These are phyloP conservation scores for Calonectria pseudoturangicola DNA, from an alignment of 2,329 filamentous ascomycete species.

Conservation along the genomic window DNA sequence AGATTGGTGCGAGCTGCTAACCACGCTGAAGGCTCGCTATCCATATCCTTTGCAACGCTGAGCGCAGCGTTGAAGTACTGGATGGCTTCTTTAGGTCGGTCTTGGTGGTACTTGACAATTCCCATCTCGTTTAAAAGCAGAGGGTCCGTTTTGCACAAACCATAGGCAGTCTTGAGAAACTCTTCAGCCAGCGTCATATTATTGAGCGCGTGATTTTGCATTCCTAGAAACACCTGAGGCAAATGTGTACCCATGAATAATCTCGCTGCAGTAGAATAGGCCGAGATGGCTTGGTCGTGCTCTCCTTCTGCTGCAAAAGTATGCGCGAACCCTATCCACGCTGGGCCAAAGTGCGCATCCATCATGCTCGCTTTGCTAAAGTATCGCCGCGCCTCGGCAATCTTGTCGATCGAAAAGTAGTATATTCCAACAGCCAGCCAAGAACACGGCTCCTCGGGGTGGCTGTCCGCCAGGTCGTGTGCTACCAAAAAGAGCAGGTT, in stretches of 20 bases:
- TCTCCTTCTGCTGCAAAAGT: slow-evolving; percentile 98
- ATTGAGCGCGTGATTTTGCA: slow-evolving; percentile 98
- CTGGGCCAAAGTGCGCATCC: slow-evolving; percentile 96
- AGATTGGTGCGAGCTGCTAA: slow-evolving; percentile 90
- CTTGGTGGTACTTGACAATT: slow-evolving; percentile 95
- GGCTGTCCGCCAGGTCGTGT: slow-evolving; percentile 93
- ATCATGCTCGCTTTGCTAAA: slow-evolving; percentile 99
- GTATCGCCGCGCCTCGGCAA: slow-evolving; percentile 94
- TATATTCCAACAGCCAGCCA: slow-evolving; percentile 97
- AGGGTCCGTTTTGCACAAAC: slow-evolving; percentile 88
- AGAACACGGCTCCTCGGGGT: slow-evolving; percentile 91
- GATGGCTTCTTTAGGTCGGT: slow-evolving; percentile 83
- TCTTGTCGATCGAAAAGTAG: slow-evolving; percentile 91
- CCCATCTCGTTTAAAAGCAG: slow-evolving; percentile 96
- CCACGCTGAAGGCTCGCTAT: slow-evolving; percentile 88
- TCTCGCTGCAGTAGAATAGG: slow-evolving; percentile 95
- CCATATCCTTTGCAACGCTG: slow-evolving; percentile 84
- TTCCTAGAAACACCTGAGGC: slow-evolving; percentile 95
- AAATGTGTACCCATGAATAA: slow-evolving; percentile 98
- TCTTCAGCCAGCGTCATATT: slow-evolving; percentile 96
- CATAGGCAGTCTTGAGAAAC: slow-evolving; percentile 92
- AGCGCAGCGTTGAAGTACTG: slow-evolving; percentile 87
- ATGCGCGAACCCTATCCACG: slow-evolving; percentile 99
- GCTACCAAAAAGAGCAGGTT: slow-evolving; percentile 94
- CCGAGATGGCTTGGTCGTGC: slow-evolving; percentile 97